phyloP scores from a whole-genome alignment of 73 alveolate species.

The Blepharisma stoltei region DNA sequence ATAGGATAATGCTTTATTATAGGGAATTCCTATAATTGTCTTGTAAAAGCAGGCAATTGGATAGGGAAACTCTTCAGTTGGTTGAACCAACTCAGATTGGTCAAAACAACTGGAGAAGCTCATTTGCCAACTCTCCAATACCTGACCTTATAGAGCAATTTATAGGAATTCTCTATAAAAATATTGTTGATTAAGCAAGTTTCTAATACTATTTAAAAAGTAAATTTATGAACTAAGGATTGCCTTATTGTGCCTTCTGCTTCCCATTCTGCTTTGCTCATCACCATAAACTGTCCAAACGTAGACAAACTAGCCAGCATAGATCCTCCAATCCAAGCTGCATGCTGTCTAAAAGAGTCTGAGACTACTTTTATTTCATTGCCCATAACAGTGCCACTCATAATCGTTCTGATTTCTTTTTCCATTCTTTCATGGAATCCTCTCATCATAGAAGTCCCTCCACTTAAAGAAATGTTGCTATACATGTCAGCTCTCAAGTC shows the following conservation, averaged over 20 bases:
- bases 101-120: too few species aligned
- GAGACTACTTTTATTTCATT: slow-evolving; percentile 64
- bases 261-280: slow-evolving; percentile 66
- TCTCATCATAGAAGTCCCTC: slow-evolving; percentile 79
- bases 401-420: slow-evolving; percentile 50
- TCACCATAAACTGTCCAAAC: slow-evolving; percentile 57
- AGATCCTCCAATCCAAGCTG: slow-evolving; percentile 80
- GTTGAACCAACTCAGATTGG: too few species aligned
- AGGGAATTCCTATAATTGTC: too few species aligned
- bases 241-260: slow-evolving; percentile 54
- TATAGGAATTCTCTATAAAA: neutral
- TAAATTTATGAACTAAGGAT: slow-evolving; percentile 44
- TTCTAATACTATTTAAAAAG: neutral
- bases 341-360: slow-evolving; percentile 67
- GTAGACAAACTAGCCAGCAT: slow-evolving; percentile 78
- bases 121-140: too few species aligned
- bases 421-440: slow-evolving; percentile 77
- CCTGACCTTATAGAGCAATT: too few species aligned
- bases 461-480: slow-evolving; percentile 71
- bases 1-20: too few species aligned
- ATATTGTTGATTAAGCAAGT: neutral
- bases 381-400: slow-evolving; percentile 47
- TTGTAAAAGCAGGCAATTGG: too few species aligned
- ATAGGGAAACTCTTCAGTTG: too few species aligned
- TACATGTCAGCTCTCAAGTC: slow-evolving; percentile 65